These are phyloP conservation scores for Cladorrhinum sp. DNA, from an alignment of 2,329 filamentous ascomycete species.

Conservation along the genomic window DNA sequence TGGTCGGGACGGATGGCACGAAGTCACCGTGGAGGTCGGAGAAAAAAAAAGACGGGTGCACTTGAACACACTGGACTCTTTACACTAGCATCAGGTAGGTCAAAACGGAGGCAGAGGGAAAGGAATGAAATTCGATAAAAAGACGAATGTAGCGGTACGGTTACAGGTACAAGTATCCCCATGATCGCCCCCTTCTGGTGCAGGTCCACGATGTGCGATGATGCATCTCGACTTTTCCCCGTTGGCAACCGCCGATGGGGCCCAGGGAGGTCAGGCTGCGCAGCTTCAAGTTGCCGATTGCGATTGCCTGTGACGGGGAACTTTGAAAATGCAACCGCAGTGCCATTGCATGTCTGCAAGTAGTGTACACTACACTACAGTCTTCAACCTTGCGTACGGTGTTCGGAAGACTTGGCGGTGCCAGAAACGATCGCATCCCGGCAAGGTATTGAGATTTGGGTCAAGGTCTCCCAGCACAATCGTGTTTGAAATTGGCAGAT, in stretches of 20 bases:
- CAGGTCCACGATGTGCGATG: background rate
- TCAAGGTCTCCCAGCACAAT: background rate
- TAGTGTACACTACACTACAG: background rate
- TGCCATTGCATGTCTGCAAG: background rate
- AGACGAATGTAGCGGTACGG: background rate
- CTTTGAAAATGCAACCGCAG: background rate
- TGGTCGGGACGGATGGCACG: background rate
- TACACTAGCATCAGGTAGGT: background rate
- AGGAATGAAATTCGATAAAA: background rate
- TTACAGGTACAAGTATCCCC: background rate
- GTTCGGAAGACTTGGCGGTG: background rate
- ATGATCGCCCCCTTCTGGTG: background rate
- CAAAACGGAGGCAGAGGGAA: background rate
- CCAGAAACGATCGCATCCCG: background rate
- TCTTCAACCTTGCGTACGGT: too few species aligned
- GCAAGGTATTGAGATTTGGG: background rate
- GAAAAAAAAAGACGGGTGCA: background rate
- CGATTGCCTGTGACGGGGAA: background rate
- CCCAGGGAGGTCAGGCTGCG: background rate
- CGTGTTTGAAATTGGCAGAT: constrained; percentile 10
- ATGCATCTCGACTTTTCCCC: background rate
- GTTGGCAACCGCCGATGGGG: background rate
- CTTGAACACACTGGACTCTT: background rate
- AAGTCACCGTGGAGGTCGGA: background rate
- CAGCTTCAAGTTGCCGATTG: background rate